Evolutionary conservation across 805 yeast species (phyloP), one percentile per base, ranked within the genome.

Genomic region (Candida coquimbonensis): DNA sequence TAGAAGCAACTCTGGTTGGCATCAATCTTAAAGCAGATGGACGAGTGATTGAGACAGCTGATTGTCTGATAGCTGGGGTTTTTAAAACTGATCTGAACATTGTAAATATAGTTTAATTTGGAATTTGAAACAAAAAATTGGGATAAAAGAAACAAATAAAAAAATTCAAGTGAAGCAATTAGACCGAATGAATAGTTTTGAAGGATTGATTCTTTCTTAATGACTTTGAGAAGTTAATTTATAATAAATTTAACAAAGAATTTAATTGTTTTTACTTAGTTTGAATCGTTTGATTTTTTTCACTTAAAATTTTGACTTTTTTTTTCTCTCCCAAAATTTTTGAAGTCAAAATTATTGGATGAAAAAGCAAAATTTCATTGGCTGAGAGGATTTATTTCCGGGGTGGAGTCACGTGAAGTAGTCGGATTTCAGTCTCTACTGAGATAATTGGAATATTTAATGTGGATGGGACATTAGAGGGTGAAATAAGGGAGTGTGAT

Each of bases 1-100:
- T 57, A 38, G 66, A 63, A 25, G 50, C 33, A 43, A 52, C 38
- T 46, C 52, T 49, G 38, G 46, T 39, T 38, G 53, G 50, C 41
- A 44, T 36, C 40, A 46, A 24, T 44, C 50, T 49, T 35, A 50
- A 27, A 17, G 50, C 16, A 29, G 49, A 34, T 49, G 55, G 54
- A 43, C 55, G 54, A 32, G 47, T 50, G 40, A 49, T 43, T 6
- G 49, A 40, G 36, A 46, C 42, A 36, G 48, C 35, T 8, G 54
- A 43, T 39, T 49, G 45, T 49, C 50, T 55, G 21, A 51, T 42
- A 26, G 44, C 42, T 44, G 59, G 56, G 34, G 51, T 40, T 56
- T 57, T 56, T 39, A 49, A 49, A 36, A 42, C 48, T 36, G 47
- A 38, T 47, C 51, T 49, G 43, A 51, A 51, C 53, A 51, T 51